Base-by-base conservation (phyloP, 2,329 filamentous ascomycete genomes). In the Ascochyta koolunga region DNA sequence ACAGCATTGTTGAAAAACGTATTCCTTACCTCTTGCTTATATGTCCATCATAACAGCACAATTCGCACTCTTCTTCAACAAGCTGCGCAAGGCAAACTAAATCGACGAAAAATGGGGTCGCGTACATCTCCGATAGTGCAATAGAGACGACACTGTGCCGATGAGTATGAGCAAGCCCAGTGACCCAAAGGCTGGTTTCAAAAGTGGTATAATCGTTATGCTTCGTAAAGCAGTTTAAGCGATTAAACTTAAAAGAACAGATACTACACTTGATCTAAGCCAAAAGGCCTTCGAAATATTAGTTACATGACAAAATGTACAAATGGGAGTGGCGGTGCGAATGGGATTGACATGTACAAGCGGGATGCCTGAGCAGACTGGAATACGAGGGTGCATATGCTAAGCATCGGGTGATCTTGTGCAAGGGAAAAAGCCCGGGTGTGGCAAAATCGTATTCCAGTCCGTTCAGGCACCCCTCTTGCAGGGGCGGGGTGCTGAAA, bases 121-220 rank as follows among this genome's bases (percentile, higher is more conserved):
- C 50, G 50, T 53, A 45, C 36, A 45, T 36, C 43, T 27, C 36
- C 41, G 37, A 25, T 53, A 53, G 50, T 53, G 50, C 8, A 36
- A 53, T 53, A 53, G 36, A 27, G 43, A 36, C 50, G 50, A 53
- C 50, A 53, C 50, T 48, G 50, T 53, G 42, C 43, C 50, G 13
- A 42, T 11, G 43, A 48, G 5, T 53, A 49, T 56, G 44, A 52
- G 54, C 54, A 56, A 56, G 54, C 54, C 54, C 54, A 56, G 54
- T n/a, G 54, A 53, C 15, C 3, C 43, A 5, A 19, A 10, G 43
- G 19, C 42, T 4, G 24, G 5, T 22, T 47, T n/a, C 50, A 53
- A 53, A 53, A 48, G 48, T 42, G 19, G 38, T 19, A 3, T 19
- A 53, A 53, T 53, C 50, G 3, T 25, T 41, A 37, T 45, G 29